Evolutionary conservation across 805 yeast species (phyloP), one percentile per base, ranked within the genome.

Genomic region (Teunomyces funiuensis): DNA sequence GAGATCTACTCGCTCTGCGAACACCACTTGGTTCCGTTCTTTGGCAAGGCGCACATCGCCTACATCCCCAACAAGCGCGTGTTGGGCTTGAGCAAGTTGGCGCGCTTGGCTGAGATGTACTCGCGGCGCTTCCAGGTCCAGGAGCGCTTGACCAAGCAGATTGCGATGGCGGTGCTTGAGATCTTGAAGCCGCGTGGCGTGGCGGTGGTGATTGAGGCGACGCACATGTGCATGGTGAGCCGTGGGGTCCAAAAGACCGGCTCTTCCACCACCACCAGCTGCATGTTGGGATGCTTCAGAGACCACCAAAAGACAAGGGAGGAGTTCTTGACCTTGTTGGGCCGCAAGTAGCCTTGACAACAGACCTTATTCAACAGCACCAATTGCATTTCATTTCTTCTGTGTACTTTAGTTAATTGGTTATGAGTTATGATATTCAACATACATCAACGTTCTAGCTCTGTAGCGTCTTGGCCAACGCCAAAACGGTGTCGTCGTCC

Each of bases 161-260:
- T 93, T 41, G 98, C 99, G 23, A 87, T 89, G 85, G 97, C 98
- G 1, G 67, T 93, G 42, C 81, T 84, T 61, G 97, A 89, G 58
- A 87, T 90, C 44, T 73, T 93, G 55, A 83, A 85, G 57, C 99
- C 99, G 13, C 78, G 90, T 56, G 99, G 99, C 47, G 99, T 93
- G 6, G 99, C 98, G 1, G 99, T 93, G 29, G 98, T 93, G 19
- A 89, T 93, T 56, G 99, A 93, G 66, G 97, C 97, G 14, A 80
- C 91, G 2, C 99, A 93, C 61, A 93, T 93, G 99, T 93, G 99
- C 65, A 93, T 93, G 99, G 98, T 91, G 19, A 88, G 95, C 62
- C 79, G 99, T 60, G 99, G 99, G 42, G 88, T 93, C 19, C 97
- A 93, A 64, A 93, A 93, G 65, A 81, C 96, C 0, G 97, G 98